A percentile compares a stretch with the other conserved stretches of the same genome.
Evolutionary conservation across 139 green algal genomes (phyloP).

Genomic region (Coccomyxa sp.): DNA sequence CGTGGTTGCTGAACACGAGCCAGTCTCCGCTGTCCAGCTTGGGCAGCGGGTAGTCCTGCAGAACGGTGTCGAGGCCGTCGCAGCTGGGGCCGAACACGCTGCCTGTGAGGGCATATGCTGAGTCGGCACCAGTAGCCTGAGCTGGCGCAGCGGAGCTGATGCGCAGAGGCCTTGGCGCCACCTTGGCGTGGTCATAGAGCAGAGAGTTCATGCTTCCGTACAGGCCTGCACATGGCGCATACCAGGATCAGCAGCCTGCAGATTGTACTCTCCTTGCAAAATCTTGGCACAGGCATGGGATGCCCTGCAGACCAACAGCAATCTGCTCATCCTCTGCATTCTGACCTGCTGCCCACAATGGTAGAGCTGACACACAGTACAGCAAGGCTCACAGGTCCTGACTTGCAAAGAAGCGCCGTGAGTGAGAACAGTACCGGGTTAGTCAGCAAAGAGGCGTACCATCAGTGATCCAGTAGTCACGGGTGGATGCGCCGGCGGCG

Average conservation of each 20-base stretch:
- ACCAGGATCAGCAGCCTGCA: background rate
- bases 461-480: constrained; percentile 91
- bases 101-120: background rate
- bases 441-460: constrained; percentile 13
- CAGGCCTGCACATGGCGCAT: constrained; percentile 41
- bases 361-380: background rate
- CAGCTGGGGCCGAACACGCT: constrained; percentile 85
- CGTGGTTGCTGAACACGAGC: constrained; percentile 86
- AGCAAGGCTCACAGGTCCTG: background rate
- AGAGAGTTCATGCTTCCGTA: constrained; percentile 98
- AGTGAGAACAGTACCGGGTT: background rate
- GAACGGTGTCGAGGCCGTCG: constrained; percentile 78
- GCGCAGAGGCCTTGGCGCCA: constrained; percentile 31
- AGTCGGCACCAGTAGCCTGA: constrained; percentile 36
- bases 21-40: constrained; percentile 79
- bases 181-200: constrained; percentile 72
- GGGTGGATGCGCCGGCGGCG: background rate
- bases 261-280: background rate
- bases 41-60: constrained; percentile 22
- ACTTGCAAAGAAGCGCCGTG: background rate
- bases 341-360: background rate
- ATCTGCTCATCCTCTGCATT: background rate
- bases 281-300: background rate
- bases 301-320: background rate
- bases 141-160: background rate